Percentiles rank a stretch among this genome's conserved stretches.
phyloP scores from a whole-genome alignment of 805 yeast genomes.

The Starmerella ratchasimensis region DNA sequence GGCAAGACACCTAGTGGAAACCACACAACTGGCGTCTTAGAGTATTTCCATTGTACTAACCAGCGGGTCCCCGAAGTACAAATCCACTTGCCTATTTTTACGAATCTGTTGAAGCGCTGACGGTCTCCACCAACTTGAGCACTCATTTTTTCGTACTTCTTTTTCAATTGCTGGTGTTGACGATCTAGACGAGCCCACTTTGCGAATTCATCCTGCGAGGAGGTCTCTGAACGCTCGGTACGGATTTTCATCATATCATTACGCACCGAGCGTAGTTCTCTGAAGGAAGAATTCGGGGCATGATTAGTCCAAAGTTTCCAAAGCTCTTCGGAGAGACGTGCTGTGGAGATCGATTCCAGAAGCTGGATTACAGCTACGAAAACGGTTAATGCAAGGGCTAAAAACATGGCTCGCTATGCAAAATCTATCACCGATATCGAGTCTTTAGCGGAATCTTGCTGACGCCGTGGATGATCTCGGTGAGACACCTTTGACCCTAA shows the following conservation, averaged over 20 bases:
- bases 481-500: too few species aligned
- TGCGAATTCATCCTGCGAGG: conserved; percentile 91
- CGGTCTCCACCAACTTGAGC: conserved; percentile 30
- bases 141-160: conserved; percentile 35
- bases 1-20: conserved; percentile 50
- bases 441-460: too few species aligned
- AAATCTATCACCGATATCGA: too few species aligned
- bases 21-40: conserved; percentile 43
- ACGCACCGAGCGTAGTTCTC: conserved; percentile 27
- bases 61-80: conserved; percentile 32
- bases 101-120: conserved; percentile 25
- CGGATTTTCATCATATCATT: conserved; percentile 36
- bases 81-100: conserved; percentile 29
- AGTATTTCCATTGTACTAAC: conserved; percentile 37
- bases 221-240: conserved; percentile 43
- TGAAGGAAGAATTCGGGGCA: conserved; percentile 28
- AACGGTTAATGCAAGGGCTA: conserved; percentile 14
- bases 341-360: conserved; percentile 17
- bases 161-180: conserved; percentile 42
- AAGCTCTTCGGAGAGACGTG: conserved; percentile 24
- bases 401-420: conserved; percentile 3
- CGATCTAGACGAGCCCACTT: conserved; percentile 90
- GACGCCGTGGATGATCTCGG: too few species aligned
- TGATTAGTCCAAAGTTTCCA: conserved; percentile 31
- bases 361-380: conserved; percentile 14